phyloP scores from a whole-genome alignment of 768 basidiomycete species.

The Pholiota molesta region DNA sequence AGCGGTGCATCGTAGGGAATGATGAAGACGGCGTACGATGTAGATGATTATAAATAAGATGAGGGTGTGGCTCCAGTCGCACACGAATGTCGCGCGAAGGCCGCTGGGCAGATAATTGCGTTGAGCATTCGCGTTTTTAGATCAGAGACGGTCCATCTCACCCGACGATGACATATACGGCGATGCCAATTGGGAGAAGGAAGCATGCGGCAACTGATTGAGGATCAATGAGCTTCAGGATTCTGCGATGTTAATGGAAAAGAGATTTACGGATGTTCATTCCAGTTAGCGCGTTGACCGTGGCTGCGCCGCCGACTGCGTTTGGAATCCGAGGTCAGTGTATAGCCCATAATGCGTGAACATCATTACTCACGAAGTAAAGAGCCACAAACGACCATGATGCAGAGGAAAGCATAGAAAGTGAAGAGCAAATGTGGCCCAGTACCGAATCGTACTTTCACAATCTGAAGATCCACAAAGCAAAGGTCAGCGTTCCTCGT shows the following conservation, averaged over 20 bases:
- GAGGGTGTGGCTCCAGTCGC: conserved; percentile 47
- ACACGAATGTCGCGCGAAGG: conserved; percentile 47
- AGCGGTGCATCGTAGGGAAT: neutral
- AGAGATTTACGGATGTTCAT: conserved; percentile 37
- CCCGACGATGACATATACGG: conserved; percentile 43
- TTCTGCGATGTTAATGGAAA: neutral
- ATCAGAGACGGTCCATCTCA: neutral
- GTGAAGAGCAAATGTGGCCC: conserved; percentile 51
- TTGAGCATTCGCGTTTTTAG: neutral
- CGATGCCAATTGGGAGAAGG: conserved; percentile 46
- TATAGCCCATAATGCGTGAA: no score
- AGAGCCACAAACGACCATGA: conserved; percentile 52
- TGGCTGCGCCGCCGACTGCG: conserved; percentile 48
- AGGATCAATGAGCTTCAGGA: neutral
- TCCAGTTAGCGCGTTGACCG: conserved; percentile 46
- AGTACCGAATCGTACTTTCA: conserved; percentile 50
- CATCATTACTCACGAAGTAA: conserved; percentile 44
- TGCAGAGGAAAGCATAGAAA: conserved; percentile 54
- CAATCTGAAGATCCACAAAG: conserved; percentile 36
- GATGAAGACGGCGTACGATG: conserved; percentile 25
- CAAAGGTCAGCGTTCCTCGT: neutral
- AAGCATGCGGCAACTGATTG: conserved; percentile 40
- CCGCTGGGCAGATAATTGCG: conserved; percentile 24
- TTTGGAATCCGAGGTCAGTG: neutral
- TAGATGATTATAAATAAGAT: conserved; percentile 45